Evolutionary conservation across 257 asterid genomes (phyloP).

Genomic region (Catharanthus roseus): DNA sequence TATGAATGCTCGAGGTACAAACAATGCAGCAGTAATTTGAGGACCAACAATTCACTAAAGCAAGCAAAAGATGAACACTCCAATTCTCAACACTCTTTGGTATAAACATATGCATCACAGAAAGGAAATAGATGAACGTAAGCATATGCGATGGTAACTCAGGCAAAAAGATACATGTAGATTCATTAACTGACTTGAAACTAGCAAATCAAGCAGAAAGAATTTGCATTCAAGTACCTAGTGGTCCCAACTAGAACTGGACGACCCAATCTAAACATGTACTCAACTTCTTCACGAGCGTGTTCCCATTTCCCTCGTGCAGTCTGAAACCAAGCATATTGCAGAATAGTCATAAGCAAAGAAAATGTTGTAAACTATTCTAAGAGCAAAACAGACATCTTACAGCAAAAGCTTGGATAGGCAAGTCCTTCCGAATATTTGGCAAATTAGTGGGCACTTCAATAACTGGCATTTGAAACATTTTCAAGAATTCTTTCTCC

Average conservation of each 20-base stretch:
- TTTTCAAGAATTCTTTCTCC: conserved; percentile 96
- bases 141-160: background rate
- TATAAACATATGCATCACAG: background rate
- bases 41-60: background rate
- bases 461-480: conserved; percentile 88
- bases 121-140: background rate
- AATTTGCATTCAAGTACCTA: conserved; percentile 49
- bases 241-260: conserved; percentile 98
- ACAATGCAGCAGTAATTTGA: no score
- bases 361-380: conserved; percentile 20
- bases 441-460: conserved; percentile 93
- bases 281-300: conserved; percentile 78
- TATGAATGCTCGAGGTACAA: no score
- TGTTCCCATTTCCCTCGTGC: conserved; percentile 90
- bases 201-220: conserved; percentile 13
- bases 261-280: conserved; percentile 79
- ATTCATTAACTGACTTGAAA: background rate
- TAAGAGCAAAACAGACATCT: conserved; percentile 27
- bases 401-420: conserved; percentile 94
- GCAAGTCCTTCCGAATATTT: conserved; percentile 79
- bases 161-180: conserved; percentile 1
- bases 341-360: conserved; percentile 21
- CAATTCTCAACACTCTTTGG: background rate
- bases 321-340: conserved; percentile 45
- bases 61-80: background rate